phyloP scores from a whole-genome alignment of 2,329 filamentous ascomycete species.

The Ceratocystis diversiconidia region DNA sequence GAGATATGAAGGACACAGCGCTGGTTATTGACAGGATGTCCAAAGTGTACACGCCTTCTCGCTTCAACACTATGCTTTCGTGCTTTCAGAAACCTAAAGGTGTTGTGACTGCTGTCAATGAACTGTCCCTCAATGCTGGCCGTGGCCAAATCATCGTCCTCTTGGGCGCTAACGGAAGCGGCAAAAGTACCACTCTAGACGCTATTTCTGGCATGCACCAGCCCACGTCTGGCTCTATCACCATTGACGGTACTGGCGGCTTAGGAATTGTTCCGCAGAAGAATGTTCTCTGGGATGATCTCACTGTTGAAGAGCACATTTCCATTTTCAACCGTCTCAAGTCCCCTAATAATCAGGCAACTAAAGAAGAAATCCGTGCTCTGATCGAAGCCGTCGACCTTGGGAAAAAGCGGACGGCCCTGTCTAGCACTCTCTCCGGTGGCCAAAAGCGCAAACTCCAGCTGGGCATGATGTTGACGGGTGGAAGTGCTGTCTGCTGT shows the following conservation, averaged over 20 bases:
- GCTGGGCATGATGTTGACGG: conserved; percentile 88
- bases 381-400: conserved; percentile 63
- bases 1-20: conserved; percentile 29
- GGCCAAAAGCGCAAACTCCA: conserved; percentile 89
- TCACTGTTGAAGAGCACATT: conserved; percentile 77
- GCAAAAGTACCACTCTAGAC: conserved; percentile 81
- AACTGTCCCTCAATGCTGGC: conserved; percentile 54
- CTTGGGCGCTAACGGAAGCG: conserved; percentile 77
- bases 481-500: conserved; percentile 75
- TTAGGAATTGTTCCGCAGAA: conserved; percentile 83
- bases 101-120: conserved; percentile 64
- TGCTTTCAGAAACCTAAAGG: conserved; percentile 15
- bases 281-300: conserved; percentile 83
- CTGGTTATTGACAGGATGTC: conserved; percentile 60
- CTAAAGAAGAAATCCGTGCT: conserved; percentile 42
- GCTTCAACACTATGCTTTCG: conserved; percentile 31
- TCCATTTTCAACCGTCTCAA: conserved; percentile 74
- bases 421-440: conserved; percentile 66
- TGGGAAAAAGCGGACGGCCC: conserved; percentile 54
- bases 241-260: conserved; percentile 62
- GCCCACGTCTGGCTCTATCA: conserved; percentile 61
- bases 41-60: conserved; percentile 54
- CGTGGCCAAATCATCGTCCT: conserved; percentile 76
- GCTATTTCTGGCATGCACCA: conserved; percentile 72
- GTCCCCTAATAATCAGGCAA: conserved; percentile 41